Evolutionary conservation across 352 stramenopile species (phyloP).

Genomic region (Pythium pyrilobum): DNA sequence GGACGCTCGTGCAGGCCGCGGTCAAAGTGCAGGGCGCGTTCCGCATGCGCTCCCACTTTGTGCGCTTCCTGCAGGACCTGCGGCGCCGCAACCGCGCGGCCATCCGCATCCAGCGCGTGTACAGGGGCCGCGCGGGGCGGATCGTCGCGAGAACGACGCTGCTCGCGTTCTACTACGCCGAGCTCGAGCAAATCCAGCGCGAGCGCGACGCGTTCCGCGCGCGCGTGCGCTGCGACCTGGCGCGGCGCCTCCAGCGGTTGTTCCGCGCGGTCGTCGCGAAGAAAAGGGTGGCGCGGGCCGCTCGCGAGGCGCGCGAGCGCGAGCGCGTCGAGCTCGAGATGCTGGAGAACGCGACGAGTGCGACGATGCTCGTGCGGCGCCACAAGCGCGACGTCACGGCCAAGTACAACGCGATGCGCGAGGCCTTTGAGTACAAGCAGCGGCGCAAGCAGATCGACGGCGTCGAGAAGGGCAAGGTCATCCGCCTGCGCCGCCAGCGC

Average conservation of each 20-base stretch:
- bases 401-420: constrained; percentile 47
- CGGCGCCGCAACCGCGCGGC: constrained; percentile 35
- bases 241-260: constrained; percentile 36
- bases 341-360: constrained; percentile 30
- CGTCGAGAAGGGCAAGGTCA: constrained; percentile 56
- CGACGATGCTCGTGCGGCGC: constrained; percentile 21
- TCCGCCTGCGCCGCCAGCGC: constrained; percentile 43
- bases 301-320: constrained; percentile 23
- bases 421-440: constrained; percentile 37
- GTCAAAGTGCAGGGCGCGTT: constrained; percentile 57
- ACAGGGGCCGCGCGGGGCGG: constrained; percentile 48
- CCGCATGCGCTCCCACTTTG: constrained; percentile 59
- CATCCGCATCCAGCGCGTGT: constrained; percentile 57
- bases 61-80: constrained; percentile 34
- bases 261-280: constrained; percentile 29
- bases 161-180: constrained; percentile 42
- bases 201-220: constrained; percentile 46
- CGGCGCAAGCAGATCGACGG: constrained; percentile 44
- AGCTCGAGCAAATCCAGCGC: constrained; percentile 46
- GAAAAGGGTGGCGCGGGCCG: constrained; percentile 11
- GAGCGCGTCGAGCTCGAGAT: constrained; percentile 40
- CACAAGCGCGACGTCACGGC: constrained; percentile 40
- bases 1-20: constrained; percentile 40
- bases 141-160: constrained; percentile 31
- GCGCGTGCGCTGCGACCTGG: constrained; percentile 35